Evolutionary conservation across 805 yeast genomes (phyloP).

Genomic region (Danielozyma ontarioensis): DNA sequence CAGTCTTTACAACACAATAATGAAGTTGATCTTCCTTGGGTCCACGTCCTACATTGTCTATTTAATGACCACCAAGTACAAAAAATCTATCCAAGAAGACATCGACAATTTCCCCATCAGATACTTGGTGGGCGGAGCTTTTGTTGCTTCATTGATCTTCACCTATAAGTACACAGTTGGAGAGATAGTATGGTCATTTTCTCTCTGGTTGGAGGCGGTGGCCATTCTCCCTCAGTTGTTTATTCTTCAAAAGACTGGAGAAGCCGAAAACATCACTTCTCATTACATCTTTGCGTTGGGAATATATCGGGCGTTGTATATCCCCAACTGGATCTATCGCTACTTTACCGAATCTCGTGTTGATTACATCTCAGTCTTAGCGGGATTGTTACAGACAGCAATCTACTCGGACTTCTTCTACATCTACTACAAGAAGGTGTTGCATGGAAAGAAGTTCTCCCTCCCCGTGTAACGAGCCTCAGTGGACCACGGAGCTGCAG

Average conservation of each 20-base stretch:
- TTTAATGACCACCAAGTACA: slow-evolving; percentile 59
- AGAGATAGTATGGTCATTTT: slow-evolving; percentile 81
- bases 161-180: slow-evolving; percentile 56
- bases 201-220: slow-evolving; percentile 87
- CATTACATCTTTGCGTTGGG: slow-evolving; percentile 96
- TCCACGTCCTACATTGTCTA: slow-evolving; percentile 73
- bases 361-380: slow-evolving; percentile 65
- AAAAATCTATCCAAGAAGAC: slow-evolving; percentile 59
- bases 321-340: slow-evolving; percentile 94
- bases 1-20: slow-evolving; percentile 68
- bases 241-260: slow-evolving; percentile 84
- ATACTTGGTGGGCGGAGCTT: slow-evolving; percentile 63
- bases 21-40: slow-evolving; percentile 78
- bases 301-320: slow-evolving; percentile 78
- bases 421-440: slow-evolving; percentile 72
- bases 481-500: no score
- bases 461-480: slow-evolving; percentile 55
- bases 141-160: slow-evolving; percentile 52
- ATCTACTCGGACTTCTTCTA: slow-evolving; percentile 95
- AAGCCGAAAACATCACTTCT: slow-evolving; percentile 79
- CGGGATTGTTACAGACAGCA: slow-evolving; percentile 83
- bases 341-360: slow-evolving; percentile 57
- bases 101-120: slow-evolving; percentile 64
- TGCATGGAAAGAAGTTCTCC: slow-evolving; percentile 72
- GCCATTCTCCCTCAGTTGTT: slow-evolving; percentile 92